Evolutionary conservation across 2,329 filamentous ascomycete genomes (phyloP).

Genomic region (Aspergillus chevalieri): DNA sequence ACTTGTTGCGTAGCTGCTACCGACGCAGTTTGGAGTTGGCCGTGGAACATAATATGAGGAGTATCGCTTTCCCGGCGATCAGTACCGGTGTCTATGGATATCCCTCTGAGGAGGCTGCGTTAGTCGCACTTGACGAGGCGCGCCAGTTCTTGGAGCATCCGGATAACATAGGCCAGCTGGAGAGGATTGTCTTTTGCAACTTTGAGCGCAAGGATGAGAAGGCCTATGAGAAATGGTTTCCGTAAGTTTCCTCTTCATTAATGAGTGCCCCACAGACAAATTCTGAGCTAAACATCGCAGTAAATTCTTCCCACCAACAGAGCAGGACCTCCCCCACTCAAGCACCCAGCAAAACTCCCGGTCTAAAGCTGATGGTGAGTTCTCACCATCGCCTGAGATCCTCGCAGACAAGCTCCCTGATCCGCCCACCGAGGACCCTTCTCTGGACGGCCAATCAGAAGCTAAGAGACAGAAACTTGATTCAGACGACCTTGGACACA

Average conservation of each 20-base stretch:
- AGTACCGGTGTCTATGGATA: slow-evolving; percentile 91
- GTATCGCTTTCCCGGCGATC: slow-evolving; percentile 74
- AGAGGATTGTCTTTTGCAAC: slow-evolving; percentile 76
- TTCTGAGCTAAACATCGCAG: slow-evolving; percentile 24
- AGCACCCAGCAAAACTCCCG: slow-evolving; percentile 7
- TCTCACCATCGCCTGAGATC: slow-evolving; percentile 17
- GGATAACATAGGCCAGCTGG: slow-evolving; percentile 45
- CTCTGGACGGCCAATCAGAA: slow-evolving; percentile 37
- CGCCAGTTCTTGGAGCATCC: slow-evolving; percentile 47
- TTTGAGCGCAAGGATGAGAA: slow-evolving; percentile 71
- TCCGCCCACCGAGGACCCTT: slow-evolving; percentile 43
- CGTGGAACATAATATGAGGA: slow-evolving; percentile 57
- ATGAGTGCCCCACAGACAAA: background rate
- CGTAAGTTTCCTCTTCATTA: slow-evolving; percentile 52
- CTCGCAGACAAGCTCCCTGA: slow-evolving; percentile 44
- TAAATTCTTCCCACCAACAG: slow-evolving; percentile 45
- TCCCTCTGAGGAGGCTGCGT: slow-evolving; percentile 65
- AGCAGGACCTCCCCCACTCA: slow-evolving; percentile 23
- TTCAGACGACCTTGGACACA: slow-evolving; percentile 2
- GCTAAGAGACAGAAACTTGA: slow-evolving; percentile 44
- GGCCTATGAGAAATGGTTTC: slow-evolving; percentile 64
- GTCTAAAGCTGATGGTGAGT: slow-evolving; percentile 20
- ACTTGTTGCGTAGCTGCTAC: slow-evolving; percentile 62
- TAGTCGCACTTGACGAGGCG: slow-evolving; percentile 61
- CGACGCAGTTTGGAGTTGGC: slow-evolving; percentile 65